Evolutionary conservation across 1,284 basidiomycete genomes (phyloP).

Genomic region (Cutaneotrichosporon sp.): DNA sequence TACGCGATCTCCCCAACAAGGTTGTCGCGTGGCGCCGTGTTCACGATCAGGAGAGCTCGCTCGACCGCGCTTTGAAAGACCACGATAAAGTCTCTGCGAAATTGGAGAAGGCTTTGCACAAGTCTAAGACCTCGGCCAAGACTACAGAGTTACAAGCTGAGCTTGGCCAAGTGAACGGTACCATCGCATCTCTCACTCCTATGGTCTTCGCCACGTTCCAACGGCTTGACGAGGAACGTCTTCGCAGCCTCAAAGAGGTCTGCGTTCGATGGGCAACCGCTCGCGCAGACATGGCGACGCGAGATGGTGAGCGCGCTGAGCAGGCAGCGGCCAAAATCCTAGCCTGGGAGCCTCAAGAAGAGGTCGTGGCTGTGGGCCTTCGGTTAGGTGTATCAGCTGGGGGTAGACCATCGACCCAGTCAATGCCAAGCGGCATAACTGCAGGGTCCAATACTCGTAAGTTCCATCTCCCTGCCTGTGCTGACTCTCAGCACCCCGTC

Average conservation of each 20-base stretch:
- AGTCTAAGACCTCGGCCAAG: slow-evolving; percentile 35
- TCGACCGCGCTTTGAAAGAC: slow-evolving; percentile 46
- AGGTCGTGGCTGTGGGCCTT: slow-evolving; percentile 32
- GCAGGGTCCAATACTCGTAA: neutral
- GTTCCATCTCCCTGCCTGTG: neutral
- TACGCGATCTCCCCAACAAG: slow-evolving; percentile 42
- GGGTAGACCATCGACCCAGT: slow-evolving; percentile 10
- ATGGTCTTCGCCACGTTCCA: slow-evolving; percentile 46
- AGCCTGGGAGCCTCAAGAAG: slow-evolving; percentile 43
- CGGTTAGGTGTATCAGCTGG: slow-evolving; percentile 30
- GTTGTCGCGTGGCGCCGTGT: slow-evolving; percentile 40
- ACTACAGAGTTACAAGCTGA: slow-evolving; percentile 34
- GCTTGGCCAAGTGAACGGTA: slow-evolving; percentile 32
- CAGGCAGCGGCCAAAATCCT: slow-evolving; percentile 35
- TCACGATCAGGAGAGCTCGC: slow-evolving; percentile 36
- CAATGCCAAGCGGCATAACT: slow-evolving; percentile 1
- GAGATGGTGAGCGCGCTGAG: slow-evolving; percentile 42
- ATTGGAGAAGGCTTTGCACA: slow-evolving; percentile 43
- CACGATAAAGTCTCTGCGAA: slow-evolving; percentile 43
- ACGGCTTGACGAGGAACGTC: slow-evolving; percentile 40
- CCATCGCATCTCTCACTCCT: slow-evolving; percentile 36
- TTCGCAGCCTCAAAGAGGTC: slow-evolving; percentile 44
- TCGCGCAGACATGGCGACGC: slow-evolving; percentile 39
- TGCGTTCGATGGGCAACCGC: slow-evolving; percentile 46
- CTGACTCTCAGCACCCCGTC: slow-evolving; percentile 6